Base-by-base conservation (phyloP, 441 rosid genomes). In the Jatropha podagrica region DNA sequence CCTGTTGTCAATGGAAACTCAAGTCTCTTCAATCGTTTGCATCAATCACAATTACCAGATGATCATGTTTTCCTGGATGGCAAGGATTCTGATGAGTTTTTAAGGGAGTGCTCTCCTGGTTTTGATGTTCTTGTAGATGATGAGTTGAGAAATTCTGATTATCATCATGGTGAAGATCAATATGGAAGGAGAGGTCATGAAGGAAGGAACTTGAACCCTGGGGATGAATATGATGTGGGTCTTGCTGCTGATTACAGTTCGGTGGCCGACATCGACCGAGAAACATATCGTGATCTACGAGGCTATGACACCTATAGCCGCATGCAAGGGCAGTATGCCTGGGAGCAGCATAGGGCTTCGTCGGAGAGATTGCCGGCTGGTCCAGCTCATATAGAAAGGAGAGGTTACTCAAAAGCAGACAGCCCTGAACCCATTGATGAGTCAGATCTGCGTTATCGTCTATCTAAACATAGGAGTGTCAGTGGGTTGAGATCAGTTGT, bases 121-220 rank as follows among this genome's bases (percentile, higher is more conserved):
- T 92, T 95, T 87, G 94, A 95, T 86, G 98, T 95, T 80, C 93
- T 95, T 74, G 98, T 95, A 80, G 97, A 91, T 72, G 90, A 90
- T 79, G 97, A 94, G 80, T 80, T 82, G 20, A 68, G 90, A 75
- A 92, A 87, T 68, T 73, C 91, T 68, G 92, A 90, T 75, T 95
- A 85, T 81, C 92, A 85, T 77, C 93, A 82, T 54, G 88, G 85
- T 56, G 97, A 88, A 76, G 97, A 92, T 81, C 90, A 78, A 62
- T 92, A 86, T 82, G 89, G 90, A 70, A 83, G 85, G 66, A 80
- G 87, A 77, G 85, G 81, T 63, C 90, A 80, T 69, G 93, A 92
- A 70, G 86, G 90, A 71, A 79, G 87, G 87, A 85, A 84, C 79
- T 74, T 78, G 77, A 80, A 77, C 69, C 79, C 91, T 71, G 83